Percentiles rank a stretch among this genome's conserved stretches.
Evolutionary conservation across 495 filamentous ascomycete genomes (phyloP).

Genomic region (Neurospora tetraspora): DNA sequence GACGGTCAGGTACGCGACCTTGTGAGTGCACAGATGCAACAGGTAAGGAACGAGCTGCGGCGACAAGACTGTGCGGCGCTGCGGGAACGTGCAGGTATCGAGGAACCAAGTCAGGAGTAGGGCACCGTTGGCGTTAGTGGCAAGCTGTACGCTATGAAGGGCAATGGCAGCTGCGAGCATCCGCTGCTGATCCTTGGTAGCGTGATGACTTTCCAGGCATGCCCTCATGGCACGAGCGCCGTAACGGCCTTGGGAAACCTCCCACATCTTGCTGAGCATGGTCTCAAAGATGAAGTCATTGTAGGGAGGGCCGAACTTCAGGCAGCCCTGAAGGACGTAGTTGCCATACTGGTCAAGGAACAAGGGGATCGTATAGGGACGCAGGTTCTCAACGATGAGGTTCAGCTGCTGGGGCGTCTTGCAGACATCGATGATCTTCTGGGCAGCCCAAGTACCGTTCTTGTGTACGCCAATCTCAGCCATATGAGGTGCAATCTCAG

Average conservation of each 20-base stretch:
- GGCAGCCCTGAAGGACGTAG: conserved; percentile 92
- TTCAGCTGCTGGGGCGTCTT: conserved; percentile 75
- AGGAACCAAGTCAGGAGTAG: conserved; percentile 95
- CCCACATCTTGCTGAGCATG: conserved; percentile 94
- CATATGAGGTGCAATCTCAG: conserved; percentile 78
- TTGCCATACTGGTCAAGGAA: conserved; percentile 98
- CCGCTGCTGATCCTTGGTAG: conserved; percentile 89
- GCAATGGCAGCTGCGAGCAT: conserved; percentile 93
- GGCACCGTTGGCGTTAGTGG: conserved; percentile 93
- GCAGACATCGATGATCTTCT: conserved; percentile 97
- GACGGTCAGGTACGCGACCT: conserved; percentile 95
- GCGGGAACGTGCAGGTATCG: conserved; percentile 93
- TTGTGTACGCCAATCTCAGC: conserved; percentile 97
- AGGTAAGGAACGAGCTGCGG: conserved; percentile 89
- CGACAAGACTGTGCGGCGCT: conserved; percentile 82
- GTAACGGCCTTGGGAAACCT: conserved; percentile 84
- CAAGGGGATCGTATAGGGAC: conserved; percentile 74
- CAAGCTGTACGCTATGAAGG: conserved; percentile 89
- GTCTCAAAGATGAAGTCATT: conserved; percentile 97
- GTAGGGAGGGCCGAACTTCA: conserved; percentile 78
- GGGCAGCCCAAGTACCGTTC: conserved; percentile 97
- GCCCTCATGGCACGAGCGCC: conserved; percentile 94
- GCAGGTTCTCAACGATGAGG: conserved; percentile 72
- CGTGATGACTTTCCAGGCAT: conserved; percentile 91
- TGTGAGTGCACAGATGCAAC: conserved; percentile 97